A percentile compares a stretch with the other conserved stretches of the same genome.
These are phyloP conservation scores for Dactylellina parvicollis DNA, from an alignment of 2,329 filamentous ascomycete genomes.

Conservation along the genomic window DNA sequence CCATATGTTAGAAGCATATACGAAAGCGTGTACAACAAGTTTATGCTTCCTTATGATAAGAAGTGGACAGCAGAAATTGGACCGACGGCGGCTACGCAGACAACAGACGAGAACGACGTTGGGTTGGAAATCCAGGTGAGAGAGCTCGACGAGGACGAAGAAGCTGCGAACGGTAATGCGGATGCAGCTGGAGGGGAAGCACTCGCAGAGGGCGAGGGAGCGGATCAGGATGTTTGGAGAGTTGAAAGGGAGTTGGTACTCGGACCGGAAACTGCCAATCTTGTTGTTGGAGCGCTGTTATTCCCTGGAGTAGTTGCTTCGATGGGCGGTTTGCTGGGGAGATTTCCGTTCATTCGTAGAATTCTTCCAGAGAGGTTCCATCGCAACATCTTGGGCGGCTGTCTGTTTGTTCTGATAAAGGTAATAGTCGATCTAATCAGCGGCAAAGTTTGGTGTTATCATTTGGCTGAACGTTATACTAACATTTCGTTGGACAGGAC, in stretches of 20 bases:
- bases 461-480: slow-evolving; percentile 5
- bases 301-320: slow-evolving; percentile 83
- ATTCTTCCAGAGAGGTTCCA: slow-evolving; percentile 88
- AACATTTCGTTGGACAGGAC: slow-evolving; percentile 61
- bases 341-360: slow-evolving; percentile 68
- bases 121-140: slow-evolving; percentile 62
- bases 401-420: slow-evolving; percentile 85
- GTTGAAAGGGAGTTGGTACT: slow-evolving; percentile 55
- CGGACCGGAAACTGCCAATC: slow-evolving; percentile 67
- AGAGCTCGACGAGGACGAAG: slow-evolving; percentile 55
- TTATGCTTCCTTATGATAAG: slow-evolving; percentile 69
- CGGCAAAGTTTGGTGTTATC: neutral
- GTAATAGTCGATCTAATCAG: slow-evolving; percentile 58
- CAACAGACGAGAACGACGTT: slow-evolving; percentile 60
- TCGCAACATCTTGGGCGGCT: slow-evolving; percentile 85
- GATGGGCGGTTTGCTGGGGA: slow-evolving; percentile 76
- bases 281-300: slow-evolving; percentile 75
- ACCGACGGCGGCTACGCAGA: slow-evolving; percentile 64
- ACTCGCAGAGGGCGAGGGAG: slow-evolving; percentile 43
- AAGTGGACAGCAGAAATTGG: slow-evolving; percentile 73
- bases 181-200: slow-evolving; percentile 20
- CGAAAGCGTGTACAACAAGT: slow-evolving; percentile 69
- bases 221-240: slow-evolving; percentile 26
- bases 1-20: slow-evolving; percentile 74
- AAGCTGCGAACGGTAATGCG: slow-evolving; percentile 56